A percentile compares a stretch with the other conserved stretches of the same genome.
Evolutionary conservation across 768 basidiomycete genomes (phyloP).

Genomic region (Arthromyces matolae): DNA sequence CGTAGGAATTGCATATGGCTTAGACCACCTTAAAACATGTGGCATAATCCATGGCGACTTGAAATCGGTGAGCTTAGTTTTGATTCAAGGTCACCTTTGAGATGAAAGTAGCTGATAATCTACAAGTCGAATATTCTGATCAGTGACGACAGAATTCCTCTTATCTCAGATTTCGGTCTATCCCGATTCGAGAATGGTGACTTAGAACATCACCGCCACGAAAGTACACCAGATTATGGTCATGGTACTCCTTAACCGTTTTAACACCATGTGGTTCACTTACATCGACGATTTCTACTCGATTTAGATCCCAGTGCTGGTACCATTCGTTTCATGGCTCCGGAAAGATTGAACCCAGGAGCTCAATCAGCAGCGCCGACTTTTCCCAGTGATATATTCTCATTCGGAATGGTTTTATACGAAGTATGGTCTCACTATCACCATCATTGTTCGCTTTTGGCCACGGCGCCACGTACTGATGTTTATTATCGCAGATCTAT

Average conservation of each 20-base stretch:
- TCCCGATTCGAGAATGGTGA: background rate
- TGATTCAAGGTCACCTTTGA: no score
- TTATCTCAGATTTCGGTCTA: constrained; percentile 11
- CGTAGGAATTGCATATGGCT: constrained; percentile 2
- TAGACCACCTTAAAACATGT: constrained; percentile 6
- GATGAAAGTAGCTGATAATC: background rate
- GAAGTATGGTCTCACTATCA: no score
- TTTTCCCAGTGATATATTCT: constrained; percentile 9
- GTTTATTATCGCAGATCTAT: no score
- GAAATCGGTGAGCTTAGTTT: constrained; percentile 7
- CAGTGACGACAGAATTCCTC: background rate
- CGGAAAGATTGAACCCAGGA: constrained; percentile 7
- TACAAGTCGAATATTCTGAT: constrained; percentile 6
- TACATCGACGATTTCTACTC: no score
- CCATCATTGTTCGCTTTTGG: no score
- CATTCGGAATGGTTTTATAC: constrained; percentile 11
- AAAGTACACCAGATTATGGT: no score
- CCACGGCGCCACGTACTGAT: no score
- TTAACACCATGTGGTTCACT: background rate
- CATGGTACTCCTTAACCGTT: background rate
- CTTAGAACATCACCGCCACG: background rate
- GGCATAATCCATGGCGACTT: constrained; percentile 7
- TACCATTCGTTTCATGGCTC: constrained; percentile 9
- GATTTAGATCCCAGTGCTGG: constrained; percentile 6
- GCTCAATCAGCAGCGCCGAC: background rate